phyloP scores from a whole-genome alignment of 2,329 filamentous ascomycete genomes.

The Diaporthe humulicola region DNA sequence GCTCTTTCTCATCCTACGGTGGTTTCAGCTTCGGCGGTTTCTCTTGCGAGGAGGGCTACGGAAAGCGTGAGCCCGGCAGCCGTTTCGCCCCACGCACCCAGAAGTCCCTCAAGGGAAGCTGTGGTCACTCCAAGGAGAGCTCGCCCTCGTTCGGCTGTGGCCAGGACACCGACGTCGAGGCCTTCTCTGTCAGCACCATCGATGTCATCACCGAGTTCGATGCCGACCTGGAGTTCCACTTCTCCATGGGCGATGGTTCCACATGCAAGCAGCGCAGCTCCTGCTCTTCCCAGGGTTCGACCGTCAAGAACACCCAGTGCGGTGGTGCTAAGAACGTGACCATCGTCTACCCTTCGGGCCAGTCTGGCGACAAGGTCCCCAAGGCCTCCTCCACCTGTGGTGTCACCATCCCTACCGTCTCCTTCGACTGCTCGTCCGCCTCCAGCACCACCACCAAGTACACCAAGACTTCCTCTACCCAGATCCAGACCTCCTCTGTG shows the following conservation, averaged over 20 bases:
- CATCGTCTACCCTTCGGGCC: slow-evolving; percentile 72
- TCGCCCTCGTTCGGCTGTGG: slow-evolving; percentile 72
- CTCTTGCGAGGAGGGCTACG: slow-evolving; percentile 71
- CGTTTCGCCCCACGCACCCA: slow-evolving; percentile 63
- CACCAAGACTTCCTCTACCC: slow-evolving; percentile 41
- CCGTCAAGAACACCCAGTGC: slow-evolving; percentile 87
- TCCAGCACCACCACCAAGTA: slow-evolving; percentile 44
- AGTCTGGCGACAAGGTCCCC: slow-evolving; percentile 66
- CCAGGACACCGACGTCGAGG: slow-evolving; percentile 51
- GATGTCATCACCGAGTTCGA: slow-evolving; percentile 81
- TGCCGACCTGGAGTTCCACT: slow-evolving; percentile 86
- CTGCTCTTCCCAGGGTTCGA: slow-evolving; percentile 77
- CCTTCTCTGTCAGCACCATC: slow-evolving; percentile 82
- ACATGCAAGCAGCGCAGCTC: slow-evolving; percentile 82
- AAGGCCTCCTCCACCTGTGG: slow-evolving; percentile 65
- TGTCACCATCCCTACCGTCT: slow-evolving; percentile 80
- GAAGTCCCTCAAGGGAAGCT: slow-evolving; percentile 73
- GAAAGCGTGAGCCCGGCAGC: slow-evolving; percentile 65
- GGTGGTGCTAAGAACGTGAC: slow-evolving; percentile 89
- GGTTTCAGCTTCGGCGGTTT: slow-evolving; percentile 83
- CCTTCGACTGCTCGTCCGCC: slow-evolving; percentile 76
- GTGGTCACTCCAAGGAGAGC: slow-evolving; percentile 57
- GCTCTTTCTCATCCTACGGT: slow-evolving; percentile 74
- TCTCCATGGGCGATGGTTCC: slow-evolving; percentile 85
- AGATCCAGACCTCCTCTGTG: slow-evolving; percentile 41